Base-by-base conservation (phyloP, 2,329 filamentous ascomycete species). In the Orbilia oligospora region DNA sequence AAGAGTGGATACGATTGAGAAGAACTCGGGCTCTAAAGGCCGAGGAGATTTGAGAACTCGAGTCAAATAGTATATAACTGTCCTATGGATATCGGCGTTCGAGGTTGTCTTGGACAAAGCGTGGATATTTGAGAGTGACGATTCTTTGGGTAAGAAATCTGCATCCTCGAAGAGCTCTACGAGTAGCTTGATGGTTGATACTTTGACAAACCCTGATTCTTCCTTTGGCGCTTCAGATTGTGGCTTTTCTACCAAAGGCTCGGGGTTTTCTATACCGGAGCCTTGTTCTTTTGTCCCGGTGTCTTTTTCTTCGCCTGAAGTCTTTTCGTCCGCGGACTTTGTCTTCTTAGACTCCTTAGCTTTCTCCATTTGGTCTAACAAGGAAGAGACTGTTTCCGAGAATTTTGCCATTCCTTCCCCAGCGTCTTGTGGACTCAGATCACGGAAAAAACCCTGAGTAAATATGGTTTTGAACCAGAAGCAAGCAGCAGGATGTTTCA, bases 101-200 rank as follows among this genome's bases (percentile, higher is more conserved):
- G 69, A 38, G 18, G 33, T 22, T n/a, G 1, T 8, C 12, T 58
- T 36, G 9, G 30, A 38, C 30, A 58, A 16, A 5, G 16, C 12
- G 14, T 58, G 53, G 2, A 58, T 22, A 10, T 8, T 38, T 1
- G 69, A 48, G 16, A 72, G 36, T 8, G 44, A 12, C 22, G 22
- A 22, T 14, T 4, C n/a, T 4, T 30, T 36, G 6, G 53, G n/a
- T 36, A 58, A 8, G 5, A 58, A 58, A 18, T 58, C 64, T n/a
- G 1, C 41, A 18, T 72, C 58, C 8, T 48, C 33, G 3, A 72
- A 41, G 6, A 66, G 20, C 24, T 72, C 46, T 22, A 63, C 41
- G 8, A 72, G 69, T 20, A 56, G 38, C 22, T 72, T 72, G 3
- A 72, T n/a, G 1, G 69, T 72, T 0, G 69, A 65, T 16, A 72